These are phyloP conservation scores for Penicillium sp. DNA, from an alignment of 2,329 filamentous ascomycete genomes.

Conservation along the genomic window DNA sequence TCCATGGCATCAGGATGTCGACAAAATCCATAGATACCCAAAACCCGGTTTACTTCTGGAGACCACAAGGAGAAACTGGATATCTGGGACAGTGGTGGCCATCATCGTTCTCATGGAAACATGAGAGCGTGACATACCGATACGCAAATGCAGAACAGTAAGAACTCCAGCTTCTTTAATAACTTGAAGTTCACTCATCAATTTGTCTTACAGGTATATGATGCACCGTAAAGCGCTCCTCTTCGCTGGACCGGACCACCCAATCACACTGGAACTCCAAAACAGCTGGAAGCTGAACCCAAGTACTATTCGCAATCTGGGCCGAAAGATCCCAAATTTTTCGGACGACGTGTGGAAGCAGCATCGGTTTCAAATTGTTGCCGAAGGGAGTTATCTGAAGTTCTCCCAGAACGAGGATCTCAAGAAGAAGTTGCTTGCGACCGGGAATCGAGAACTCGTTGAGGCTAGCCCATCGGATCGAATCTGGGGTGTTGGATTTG, in stretches of 20 bases:
- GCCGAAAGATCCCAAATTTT: neutral
- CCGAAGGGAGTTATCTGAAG: neutral
- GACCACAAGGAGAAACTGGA: conserved; percentile 12
- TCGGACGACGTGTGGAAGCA: neutral
- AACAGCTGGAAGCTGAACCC: neutral
- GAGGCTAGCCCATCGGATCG: neutral
- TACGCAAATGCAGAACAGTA: conserved; percentile 4
- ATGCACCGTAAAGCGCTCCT: conserved; percentile 2
- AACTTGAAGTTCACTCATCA: neutral
- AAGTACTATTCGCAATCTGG: neutral
- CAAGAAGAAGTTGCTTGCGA: neutral
- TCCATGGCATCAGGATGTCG: neutral
- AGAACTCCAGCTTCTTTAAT: neutral
- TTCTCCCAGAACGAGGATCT: neutral
- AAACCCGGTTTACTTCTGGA: conserved; percentile 16
- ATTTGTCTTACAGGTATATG: neutral
- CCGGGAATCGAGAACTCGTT: neutral
- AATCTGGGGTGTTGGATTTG: neutral
- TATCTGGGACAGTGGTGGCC: conserved; percentile 16
- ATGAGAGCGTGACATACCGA: neutral
- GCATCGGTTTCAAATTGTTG: neutral
- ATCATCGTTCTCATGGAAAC: conserved; percentile 11
- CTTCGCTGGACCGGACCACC: neutral
- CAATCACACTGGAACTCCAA: neutral
- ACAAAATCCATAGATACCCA: neutral